Evolutionary conservation across 1,139 yeast species (phyloP).

Genomic region (Arxiozyma slooffiae): DNA sequence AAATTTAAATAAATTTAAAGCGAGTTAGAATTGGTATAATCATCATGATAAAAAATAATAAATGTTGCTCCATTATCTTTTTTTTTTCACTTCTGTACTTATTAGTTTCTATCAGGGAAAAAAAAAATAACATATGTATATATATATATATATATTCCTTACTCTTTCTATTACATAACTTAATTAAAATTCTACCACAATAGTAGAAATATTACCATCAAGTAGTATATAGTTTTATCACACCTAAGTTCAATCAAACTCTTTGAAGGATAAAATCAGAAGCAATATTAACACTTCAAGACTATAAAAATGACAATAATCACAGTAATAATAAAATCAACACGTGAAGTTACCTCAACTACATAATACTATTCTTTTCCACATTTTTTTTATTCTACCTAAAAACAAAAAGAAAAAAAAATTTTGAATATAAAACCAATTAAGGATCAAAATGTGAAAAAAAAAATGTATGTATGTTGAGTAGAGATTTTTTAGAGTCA

Average conservation of each 20-base stretch:
- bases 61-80: not conserved
- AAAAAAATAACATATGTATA: no score
- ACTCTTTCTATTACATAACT: not conserved
- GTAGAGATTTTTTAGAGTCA: not conserved
- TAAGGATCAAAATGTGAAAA: not conserved
- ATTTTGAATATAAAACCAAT: not conserved
- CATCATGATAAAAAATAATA: not conserved
- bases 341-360: not conserved
- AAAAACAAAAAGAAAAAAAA: no score
- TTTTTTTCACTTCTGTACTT: not conserved
- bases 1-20: conserved; percentile 9
- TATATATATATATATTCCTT: not conserved
- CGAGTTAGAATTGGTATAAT: not conserved
- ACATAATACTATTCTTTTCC: no score
- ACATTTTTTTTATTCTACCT: not conserved
- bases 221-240: no score
- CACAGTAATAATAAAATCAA: no score
- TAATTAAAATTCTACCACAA: not conserved
- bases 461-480: not conserved
- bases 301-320: no score
- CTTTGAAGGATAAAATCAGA: not conserved
- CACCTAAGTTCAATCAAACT: no score
- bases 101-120: not conserved
- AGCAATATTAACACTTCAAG: no score
- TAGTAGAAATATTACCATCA: not conserved